Conservation (phyloP, 768 basidiomycete species). For the Tylopilus sp. region DNA sequence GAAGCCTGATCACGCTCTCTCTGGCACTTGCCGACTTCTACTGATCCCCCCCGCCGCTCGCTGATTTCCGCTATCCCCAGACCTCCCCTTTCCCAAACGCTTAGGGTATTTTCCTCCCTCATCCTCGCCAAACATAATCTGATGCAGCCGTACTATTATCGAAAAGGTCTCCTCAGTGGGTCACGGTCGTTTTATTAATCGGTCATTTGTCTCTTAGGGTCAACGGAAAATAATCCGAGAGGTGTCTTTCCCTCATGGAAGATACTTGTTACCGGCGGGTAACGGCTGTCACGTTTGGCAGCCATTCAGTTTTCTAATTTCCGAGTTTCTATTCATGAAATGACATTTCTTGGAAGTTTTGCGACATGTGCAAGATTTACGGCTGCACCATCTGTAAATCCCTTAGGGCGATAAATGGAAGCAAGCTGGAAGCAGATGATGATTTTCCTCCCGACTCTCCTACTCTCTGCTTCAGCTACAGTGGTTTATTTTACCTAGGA, state of each 20-base stretch:
- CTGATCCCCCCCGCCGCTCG: conserved; percentile 4
- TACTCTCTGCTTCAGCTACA: not conserved
- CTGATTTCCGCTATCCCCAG: not conserved
- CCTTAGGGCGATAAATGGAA: not conserved
- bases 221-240: not conserved
- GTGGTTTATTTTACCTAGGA: not conserved
- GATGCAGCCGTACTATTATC: not conserved
- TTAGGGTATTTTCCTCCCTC: not conserved
- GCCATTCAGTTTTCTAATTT: not conserved
- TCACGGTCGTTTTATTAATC: conserved; percentile 1
- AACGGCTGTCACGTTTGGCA: not conserved
- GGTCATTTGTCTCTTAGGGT: not conserved
- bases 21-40: not conserved
- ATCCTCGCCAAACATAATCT: not conserved
- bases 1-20: not conserved
- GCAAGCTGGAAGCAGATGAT: not conserved
- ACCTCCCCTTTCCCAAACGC: not conserved
- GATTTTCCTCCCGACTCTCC: too few relatives aligned
- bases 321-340: not conserved
- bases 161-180: not conserved
- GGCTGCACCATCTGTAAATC: not conserved
- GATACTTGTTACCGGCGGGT: not conserved
- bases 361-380: not conserved
- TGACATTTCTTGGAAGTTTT: not conserved
- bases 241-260: not conserved